These are phyloP conservation scores for Boletus sensibilis DNA, from an alignment of 768 basidiomycete species.

Conservation along the genomic window DNA sequence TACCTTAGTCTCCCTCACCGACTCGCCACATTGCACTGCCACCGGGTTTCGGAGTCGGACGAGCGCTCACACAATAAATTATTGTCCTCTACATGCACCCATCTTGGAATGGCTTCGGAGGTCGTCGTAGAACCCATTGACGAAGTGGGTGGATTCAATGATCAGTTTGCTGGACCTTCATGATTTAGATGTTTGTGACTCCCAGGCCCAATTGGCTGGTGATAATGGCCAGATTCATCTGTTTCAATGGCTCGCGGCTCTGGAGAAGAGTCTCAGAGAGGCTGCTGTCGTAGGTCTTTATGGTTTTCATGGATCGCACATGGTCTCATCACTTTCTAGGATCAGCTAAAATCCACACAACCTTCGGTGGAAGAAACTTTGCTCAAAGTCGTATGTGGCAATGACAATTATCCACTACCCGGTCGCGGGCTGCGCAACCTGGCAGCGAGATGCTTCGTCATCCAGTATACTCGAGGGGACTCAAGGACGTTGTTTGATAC, in stretches of 20 bases:
- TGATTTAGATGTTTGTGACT: constrained; percentile 13
- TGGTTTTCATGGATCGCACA: neutral
- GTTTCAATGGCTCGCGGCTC: constrained; percentile 77
- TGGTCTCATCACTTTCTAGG: constrained; percentile 40
- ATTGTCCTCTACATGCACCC: neutral
- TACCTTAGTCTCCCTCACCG: too few species aligned
- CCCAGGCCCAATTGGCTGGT: constrained; percentile 61
- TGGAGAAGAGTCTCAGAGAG: constrained; percentile 55
- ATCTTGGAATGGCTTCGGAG: constrained; percentile 28
- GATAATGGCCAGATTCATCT: constrained; percentile 83
- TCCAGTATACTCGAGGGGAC: constrained; percentile 77
- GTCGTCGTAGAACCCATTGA: constrained; percentile 29
- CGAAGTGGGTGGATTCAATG: constrained; percentile 27
- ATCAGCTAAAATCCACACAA: constrained; percentile 64
- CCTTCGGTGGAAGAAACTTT: constrained; percentile 58
- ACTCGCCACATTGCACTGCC: constrained; percentile 19
- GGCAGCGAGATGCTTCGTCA: constrained; percentile 72
- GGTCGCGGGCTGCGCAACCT: constrained; percentile 84
- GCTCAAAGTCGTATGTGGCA: constrained; percentile 64
- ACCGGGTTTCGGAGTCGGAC: neutral
- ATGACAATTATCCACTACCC: constrained; percentile 71
- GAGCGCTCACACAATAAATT: neutral
- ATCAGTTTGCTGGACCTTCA: neutral
- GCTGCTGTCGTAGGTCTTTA: constrained; percentile 49
- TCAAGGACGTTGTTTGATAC: constrained; percentile 86